These are phyloP conservation scores for Xylaria castorea DNA, from an alignment of 495 filamentous ascomycete genomes.

Conservation along the genomic window DNA sequence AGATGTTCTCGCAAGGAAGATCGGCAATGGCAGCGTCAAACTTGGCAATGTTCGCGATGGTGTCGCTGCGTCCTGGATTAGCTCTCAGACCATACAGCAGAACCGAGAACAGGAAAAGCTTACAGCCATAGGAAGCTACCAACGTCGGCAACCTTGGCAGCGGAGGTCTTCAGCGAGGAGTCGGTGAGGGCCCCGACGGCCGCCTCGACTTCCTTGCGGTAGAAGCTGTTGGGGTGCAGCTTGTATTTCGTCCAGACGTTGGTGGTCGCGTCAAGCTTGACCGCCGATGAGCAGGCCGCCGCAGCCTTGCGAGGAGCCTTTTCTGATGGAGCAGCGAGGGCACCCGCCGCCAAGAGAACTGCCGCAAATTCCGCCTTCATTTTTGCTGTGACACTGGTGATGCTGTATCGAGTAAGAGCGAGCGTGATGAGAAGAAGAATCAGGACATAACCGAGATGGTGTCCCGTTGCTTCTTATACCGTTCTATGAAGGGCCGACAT, in stretches of 20 bases:
- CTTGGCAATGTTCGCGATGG: slow-evolving; percentile 63
- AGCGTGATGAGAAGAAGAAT: slow-evolving; percentile 45
- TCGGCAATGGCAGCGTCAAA: slow-evolving; percentile 63
- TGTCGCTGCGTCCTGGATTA: slow-evolving; percentile 51
- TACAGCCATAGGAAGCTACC: slow-evolving; percentile 77
- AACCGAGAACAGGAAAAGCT: slow-evolving; percentile 31
- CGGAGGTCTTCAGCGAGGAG: slow-evolving; percentile 46
- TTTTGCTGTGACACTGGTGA: slow-evolving; percentile 41
- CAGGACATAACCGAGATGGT: slow-evolving; percentile 24
- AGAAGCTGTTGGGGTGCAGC: slow-evolving; percentile 64
- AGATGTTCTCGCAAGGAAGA: slow-evolving; percentile 61
- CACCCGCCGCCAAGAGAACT: slow-evolving; percentile 51
- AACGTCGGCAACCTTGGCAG: slow-evolving; percentile 64
- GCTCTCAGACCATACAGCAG: slow-evolving; percentile 1
- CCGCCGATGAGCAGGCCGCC: slow-evolving; percentile 54
- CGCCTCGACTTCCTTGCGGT: slow-evolving; percentile 58
- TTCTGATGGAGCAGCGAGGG: slow-evolving; percentile 50
- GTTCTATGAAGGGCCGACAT: not conserved
- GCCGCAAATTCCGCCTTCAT: slow-evolving; percentile 54
- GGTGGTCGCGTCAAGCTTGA: slow-evolving; percentile 57
- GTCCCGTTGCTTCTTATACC: slow-evolving; percentile 38
- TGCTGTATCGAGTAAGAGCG: slow-evolving; percentile 34
- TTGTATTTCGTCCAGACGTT: slow-evolving; percentile 62
- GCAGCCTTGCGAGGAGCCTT: slow-evolving; percentile 42
- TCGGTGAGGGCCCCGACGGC: slow-evolving; percentile 53